Evolutionary conservation across 805 yeast species (phyloP).

Genomic region (Starmerella khaoyaiensis): DNA sequence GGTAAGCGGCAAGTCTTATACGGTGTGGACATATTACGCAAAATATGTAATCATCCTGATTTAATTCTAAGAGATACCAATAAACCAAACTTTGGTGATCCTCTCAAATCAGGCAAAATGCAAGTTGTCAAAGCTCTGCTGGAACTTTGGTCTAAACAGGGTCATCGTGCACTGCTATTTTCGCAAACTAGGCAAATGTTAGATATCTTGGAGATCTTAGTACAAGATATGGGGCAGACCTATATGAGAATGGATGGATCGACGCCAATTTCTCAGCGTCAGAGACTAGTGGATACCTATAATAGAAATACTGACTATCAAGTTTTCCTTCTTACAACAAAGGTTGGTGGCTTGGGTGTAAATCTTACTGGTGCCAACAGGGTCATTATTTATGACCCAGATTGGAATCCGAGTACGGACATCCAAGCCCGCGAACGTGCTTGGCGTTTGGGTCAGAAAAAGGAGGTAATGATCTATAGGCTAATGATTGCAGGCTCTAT

Average conservation of each 20-base stretch:
- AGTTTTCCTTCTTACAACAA: constrained; percentile 75
- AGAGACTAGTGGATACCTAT: constrained; percentile 65
- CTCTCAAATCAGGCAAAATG: constrained; percentile 66
- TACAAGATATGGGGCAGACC: constrained; percentile 33
- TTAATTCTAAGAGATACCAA: constrained; percentile 40
- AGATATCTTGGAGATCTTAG: constrained; percentile 63
- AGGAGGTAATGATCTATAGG: constrained; percentile 80
- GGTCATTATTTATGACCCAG: constrained; percentile 90
- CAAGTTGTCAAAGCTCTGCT: constrained; percentile 71
- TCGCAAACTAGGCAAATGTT: constrained; percentile 92
- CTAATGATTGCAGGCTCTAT: constrained; percentile 90
- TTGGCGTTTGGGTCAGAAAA: constrained; percentile 91
- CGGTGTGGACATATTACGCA: constrained; percentile 82
- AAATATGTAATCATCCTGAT: constrained; percentile 95
- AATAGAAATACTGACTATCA: constrained; percentile 45
- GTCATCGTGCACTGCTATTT: constrained; percentile 71
- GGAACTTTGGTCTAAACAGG: constrained; percentile 61
- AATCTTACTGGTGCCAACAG: constrained; percentile 91
- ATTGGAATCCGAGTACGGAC: constrained; percentile 98
- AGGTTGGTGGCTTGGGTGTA: constrained; percentile 93
- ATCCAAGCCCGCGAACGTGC: constrained; percentile 94
- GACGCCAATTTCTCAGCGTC: constrained; percentile 67
- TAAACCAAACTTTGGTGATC: constrained; percentile 32
- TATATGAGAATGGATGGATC: constrained; percentile 90
- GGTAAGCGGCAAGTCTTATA: constrained; percentile 72